Base-by-base conservation (phyloP, 1,139 yeast genomes). In the Geotrichum restrictum region DNA sequence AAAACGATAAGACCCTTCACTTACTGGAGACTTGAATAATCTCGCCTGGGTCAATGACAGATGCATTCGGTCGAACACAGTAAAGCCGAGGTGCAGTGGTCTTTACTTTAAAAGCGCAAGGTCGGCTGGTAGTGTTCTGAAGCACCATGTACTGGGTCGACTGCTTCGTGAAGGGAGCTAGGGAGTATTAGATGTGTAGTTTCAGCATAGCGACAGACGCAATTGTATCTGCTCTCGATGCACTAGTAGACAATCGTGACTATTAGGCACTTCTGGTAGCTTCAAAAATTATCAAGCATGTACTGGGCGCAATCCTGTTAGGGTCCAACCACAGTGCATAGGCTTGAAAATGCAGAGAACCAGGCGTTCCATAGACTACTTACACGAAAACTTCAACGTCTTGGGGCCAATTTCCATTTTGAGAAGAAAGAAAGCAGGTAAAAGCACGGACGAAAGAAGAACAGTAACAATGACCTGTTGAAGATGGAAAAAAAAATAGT, bases 41-140 rank as follows among this genome's bases (percentile, higher is more conserved):
- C 58, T 80, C 80, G 40, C 95, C 94, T 13, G 98, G 93, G 39
- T 75, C 77, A 54, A 93, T 76, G 39, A 85, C 72, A 24, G 95
- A 81, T 53, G 97, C 94, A 27, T 91, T 91, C 56, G 98, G 98
- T 71, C 96, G 84, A 52, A 91, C 98, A 70, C 96, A 88, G 75
- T 89, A 88, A 69, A 88, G 77, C 70, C 87, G 89, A 56, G 98
- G 98, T n/a, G 98, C 97, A 11, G 98, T 93, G 49, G 98, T 93
- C 73, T 93, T 93, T 65, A 93, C 96, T 74, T 93, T 93, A 76
- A 88, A 93, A 32, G 96, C 96, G 49, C 85, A 77, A 36, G 81
- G 73, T 50, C 72, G 72, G 36, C 73, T 69, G 21, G 87, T 72
- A 53, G 80, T 78, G 73, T 91, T 91, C 56, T 79, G 75, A 63